A percentile compares a stretch with the other conserved stretches of the same genome.
Conservation (phyloP, 257 asterid species). For the Craterostigma plantagineum region DNA sequence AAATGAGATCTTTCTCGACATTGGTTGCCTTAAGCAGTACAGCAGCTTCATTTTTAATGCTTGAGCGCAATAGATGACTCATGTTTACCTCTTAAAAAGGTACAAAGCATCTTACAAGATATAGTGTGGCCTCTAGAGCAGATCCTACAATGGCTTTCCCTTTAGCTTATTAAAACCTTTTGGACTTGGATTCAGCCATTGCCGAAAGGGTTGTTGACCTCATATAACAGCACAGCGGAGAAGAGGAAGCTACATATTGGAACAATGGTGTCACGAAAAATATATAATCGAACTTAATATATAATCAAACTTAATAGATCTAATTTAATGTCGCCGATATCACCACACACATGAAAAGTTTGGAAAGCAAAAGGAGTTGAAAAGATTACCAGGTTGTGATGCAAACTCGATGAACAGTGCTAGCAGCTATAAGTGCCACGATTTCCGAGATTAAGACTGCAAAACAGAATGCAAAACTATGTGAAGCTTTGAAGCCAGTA, state of each 20-base stretch:
- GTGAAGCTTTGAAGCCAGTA: background rate
- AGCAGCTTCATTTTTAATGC: too few relatives aligned
- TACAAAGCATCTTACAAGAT: too few relatives aligned
- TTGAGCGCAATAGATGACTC: too few relatives aligned
- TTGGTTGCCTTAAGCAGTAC: too few relatives aligned
- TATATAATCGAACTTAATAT: too few relatives aligned
- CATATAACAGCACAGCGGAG: constrained; percentile 62
- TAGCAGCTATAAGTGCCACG: constrained; percentile 77
- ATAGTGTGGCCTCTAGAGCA: too few relatives aligned
- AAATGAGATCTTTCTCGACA: too few relatives aligned
- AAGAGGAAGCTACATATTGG: constrained; percentile 57
- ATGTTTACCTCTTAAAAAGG: too few relatives aligned
- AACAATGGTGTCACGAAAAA: background rate
- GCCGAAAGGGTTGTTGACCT: constrained; percentile 71
- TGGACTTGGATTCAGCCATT: constrained; percentile 42
- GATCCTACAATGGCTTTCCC: too few relatives aligned
- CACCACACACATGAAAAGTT: background rate
- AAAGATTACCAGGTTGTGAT: constrained; percentile 77
- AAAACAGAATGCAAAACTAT: constrained; percentile 4
- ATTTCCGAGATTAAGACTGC: constrained; percentile 69
- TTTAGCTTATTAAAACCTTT: constrained; percentile 26
- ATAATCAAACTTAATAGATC: background rate
- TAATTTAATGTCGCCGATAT: background rate
- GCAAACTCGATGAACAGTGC: constrained; percentile 97
- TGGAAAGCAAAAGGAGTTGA: constrained; percentile 2